Percentiles rank a stretch among this genome's conserved stretches.
These are phyloP conservation scores for Plectosphaerella sp. DNA, from an alignment of 2,329 filamentous ascomycete genomes.

Conservation along the genomic window DNA sequence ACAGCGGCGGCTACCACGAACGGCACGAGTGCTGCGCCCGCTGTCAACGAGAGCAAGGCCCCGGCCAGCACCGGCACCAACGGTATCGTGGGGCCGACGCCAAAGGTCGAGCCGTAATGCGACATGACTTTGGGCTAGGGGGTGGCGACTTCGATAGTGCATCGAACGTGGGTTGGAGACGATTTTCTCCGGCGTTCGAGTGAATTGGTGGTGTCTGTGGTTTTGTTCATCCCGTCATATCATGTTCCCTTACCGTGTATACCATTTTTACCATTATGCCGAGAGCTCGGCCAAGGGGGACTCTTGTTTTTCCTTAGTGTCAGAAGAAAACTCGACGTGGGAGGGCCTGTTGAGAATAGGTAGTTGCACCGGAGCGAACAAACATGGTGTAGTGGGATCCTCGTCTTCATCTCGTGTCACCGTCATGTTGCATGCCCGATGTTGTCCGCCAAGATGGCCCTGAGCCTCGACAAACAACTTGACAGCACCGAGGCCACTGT, in stretches of 20 bases:
- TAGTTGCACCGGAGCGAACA: neutral
- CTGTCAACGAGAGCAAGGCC: slow-evolving; percentile 49
- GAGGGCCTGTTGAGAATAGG: neutral
- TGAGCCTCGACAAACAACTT: no score
- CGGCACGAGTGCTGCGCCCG: slow-evolving; percentile 40
- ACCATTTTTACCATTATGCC: slow-evolving; percentile 11
- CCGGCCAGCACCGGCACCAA: slow-evolving; percentile 45
- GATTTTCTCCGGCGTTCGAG: no score
- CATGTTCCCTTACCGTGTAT: slow-evolving; percentile 12
- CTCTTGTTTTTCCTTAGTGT: neutral
- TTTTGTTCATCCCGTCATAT: no score
- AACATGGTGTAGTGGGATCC: neutral
- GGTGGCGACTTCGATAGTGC: no score
- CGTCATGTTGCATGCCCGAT: neutral
- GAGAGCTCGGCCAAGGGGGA: neutral
- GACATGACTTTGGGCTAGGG: neutral
- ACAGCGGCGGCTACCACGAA: slow-evolving; percentile 28
- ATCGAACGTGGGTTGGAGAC: no score
- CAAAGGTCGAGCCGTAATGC: slow-evolving; percentile 40
- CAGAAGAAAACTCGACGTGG: neutral
- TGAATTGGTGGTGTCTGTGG: no score
- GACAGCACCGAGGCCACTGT: no score
- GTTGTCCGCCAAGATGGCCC: no score
- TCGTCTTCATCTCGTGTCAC: no score
- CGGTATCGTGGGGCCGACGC: slow-evolving; percentile 36